These are phyloP conservation scores for Plasmodium falciparum DNA, from an alignment of 169 alveolate species.

Conservation along the genomic window DNA sequence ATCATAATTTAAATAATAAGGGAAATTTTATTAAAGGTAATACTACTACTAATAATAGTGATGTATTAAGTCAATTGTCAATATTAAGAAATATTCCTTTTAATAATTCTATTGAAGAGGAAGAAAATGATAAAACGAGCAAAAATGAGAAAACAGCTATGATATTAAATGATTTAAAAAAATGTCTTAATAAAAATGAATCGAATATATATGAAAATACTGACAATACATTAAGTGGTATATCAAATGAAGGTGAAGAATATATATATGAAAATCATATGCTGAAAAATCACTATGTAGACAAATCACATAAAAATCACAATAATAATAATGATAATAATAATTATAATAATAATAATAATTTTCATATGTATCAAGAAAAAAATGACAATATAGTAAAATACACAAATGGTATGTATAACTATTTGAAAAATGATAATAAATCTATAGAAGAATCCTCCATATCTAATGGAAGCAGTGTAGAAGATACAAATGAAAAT, in stretches of 20 bases:
- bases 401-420: background rate
- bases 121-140: background rate
- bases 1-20: too few relatives aligned
- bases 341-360: background rate
- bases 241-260: background rate
- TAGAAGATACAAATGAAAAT: conserved; percentile 9
- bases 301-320: background rate
- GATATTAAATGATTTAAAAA: conserved; percentile 56
- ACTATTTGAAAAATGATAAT: conserved; percentile 7
- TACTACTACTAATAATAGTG: conserved; percentile 3
- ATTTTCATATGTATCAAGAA: background rate
- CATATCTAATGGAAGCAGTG: conserved; percentile 12
- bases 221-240: background rate
- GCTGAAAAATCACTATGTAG: background rate
- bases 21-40: too few relatives aligned
- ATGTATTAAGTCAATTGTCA: conserved; percentile 27
- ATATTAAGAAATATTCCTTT: conserved; percentile 50
- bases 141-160: conserved; percentile 27
- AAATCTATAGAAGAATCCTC: conserved; percentile 15
- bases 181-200: conserved; percentile 27
- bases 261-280: background rate
- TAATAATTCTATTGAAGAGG: conserved; percentile 1
- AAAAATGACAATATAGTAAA: background rate
- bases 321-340: background rate
- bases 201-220: background rate